Evolutionary conservation across 306 rosid genomes (phyloP).

Genomic region (Biancaea sappan): DNA sequence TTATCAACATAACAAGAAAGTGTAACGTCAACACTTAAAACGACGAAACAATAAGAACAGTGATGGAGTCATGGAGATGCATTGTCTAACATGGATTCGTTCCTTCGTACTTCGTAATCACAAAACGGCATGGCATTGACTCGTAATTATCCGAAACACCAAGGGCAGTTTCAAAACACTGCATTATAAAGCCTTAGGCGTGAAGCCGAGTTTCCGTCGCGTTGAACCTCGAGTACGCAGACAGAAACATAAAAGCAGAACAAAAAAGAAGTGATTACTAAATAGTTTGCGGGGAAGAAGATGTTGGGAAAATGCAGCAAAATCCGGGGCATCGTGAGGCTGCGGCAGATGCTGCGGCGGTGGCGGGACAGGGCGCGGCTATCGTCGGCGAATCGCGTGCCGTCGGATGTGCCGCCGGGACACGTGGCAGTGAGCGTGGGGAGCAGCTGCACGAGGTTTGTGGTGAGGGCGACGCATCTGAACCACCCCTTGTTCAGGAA

Average conservation of each 20-base stretch:
- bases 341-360: conserved; percentile 80
- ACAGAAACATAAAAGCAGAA: too few relatives aligned
- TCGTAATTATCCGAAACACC: conserved; percentile 49
- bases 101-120: conserved; percentile 18
- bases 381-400: conserved; percentile 61
- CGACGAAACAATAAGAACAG: too few relatives aligned
- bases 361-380: conserved; percentile 89
- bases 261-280: too few relatives aligned
- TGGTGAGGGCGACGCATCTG: conserved; percentile 76
- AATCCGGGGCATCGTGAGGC: conserved; percentile 91
- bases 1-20: neutral
- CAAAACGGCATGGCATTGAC: conserved; percentile 1
- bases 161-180: conserved; percentile 15
- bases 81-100: conserved; percentile 15
- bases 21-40: too few relatives aligned
- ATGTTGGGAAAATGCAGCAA: conserved; percentile 79
- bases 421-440: conserved; percentile 94
- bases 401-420: conserved; percentile 89
- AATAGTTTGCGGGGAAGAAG: too few relatives aligned
- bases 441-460: conserved; percentile 51
- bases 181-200: conserved; percentile 37
- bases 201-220: too few relatives aligned
- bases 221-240: neutral
- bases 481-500: conserved; percentile 92
- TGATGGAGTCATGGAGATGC: neutral